Conservation (phyloP, 164 flowering plant species). For the Taxillus chinensis region DNA sequence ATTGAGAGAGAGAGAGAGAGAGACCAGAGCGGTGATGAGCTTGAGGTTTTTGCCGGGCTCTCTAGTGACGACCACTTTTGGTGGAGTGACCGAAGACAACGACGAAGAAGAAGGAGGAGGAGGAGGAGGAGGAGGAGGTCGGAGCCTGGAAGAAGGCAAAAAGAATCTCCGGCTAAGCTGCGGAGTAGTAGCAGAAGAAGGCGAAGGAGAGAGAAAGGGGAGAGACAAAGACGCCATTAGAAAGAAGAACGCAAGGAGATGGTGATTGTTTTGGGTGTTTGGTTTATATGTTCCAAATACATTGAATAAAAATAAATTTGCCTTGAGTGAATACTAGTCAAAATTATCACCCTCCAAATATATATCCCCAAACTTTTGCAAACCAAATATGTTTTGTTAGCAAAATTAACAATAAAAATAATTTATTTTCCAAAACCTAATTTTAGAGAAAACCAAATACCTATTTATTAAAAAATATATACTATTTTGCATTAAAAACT, state of each 20-base stretch:
- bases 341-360: too few relatives aligned
- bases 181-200: constrained; percentile 12
- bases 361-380: too few relatives aligned
- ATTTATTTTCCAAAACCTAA: too few relatives aligned
- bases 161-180: constrained; percentile 9
- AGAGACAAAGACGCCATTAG: constrained; percentile 22
- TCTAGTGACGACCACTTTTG: constrained; percentile 82
- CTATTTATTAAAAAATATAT: too few relatives aligned
- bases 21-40: constrained; percentile 71
- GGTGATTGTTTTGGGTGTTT: too few relatives aligned
- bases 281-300: too few relatives aligned
- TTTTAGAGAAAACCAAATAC: too few relatives aligned
- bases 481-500: too few relatives aligned
- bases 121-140: constrained; percentile 17
- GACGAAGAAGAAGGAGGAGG: constrained; percentile 14
- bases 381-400: too few relatives aligned
- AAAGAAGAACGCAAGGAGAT: neutral
- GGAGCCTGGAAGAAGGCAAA: constrained; percentile 10
- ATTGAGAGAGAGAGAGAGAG: constrained; percentile 6
- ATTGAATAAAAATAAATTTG: too few relatives aligned
- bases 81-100: constrained; percentile 12
- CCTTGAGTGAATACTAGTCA: too few relatives aligned
- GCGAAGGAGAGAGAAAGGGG: constrained; percentile 19
- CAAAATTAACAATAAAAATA: too few relatives aligned
- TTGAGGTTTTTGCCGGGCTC: constrained; percentile 85